Conservation (phyloP, 2,329 filamentous ascomycete species). For the Monilinia polystroma region DNA sequence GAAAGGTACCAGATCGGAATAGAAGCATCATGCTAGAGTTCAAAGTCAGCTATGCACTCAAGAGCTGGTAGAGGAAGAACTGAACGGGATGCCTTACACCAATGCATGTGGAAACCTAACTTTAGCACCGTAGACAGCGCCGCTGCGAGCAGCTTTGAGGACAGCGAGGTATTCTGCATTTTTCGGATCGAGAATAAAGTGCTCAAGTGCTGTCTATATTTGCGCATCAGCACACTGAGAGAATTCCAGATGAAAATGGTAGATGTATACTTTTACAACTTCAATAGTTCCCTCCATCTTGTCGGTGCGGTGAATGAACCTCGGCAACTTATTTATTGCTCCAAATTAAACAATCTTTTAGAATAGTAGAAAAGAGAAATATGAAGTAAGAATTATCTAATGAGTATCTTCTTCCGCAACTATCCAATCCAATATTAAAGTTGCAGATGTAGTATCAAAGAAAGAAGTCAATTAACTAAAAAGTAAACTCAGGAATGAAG, state of each 20-base stretch:
- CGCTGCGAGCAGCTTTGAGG: slow-evolving; percentile 93
- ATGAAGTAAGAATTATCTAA: neutral
- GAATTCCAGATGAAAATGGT: neutral
- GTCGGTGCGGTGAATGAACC: slow-evolving; percentile 33
- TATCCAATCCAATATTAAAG: neutral
- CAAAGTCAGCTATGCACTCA: slow-evolving; percentile 10
- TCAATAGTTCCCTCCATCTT: slow-evolving; percentile 33
- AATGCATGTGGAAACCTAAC: slow-evolving; percentile 97
- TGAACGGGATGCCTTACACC: slow-evolving; percentile 56
- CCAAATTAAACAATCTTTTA: slow-evolving; percentile 17
- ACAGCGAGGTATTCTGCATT: slow-evolving; percentile 84
- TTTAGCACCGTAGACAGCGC: slow-evolving; percentile 93
- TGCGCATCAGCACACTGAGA: neutral
- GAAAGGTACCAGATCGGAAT: slow-evolving; percentile 83
- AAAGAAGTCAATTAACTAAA: slow-evolving; percentile 5
- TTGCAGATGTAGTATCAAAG: slow-evolving; percentile 14
- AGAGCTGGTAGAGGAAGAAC: neutral
- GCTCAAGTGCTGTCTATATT: slow-evolving; percentile 56
- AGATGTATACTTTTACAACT: slow-evolving; percentile 33
- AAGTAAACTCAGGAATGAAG: slow-evolving; percentile 27
- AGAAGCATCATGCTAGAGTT: slow-evolving; percentile 82
- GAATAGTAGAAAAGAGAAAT: neutral
- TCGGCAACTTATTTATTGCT: slow-evolving; percentile 31
- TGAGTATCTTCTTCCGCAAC: neutral
- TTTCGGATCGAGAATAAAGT: slow-evolving; percentile 74